Conservation (phyloP, 345 rosid species). For the Eucalyptus virginea region DNA sequence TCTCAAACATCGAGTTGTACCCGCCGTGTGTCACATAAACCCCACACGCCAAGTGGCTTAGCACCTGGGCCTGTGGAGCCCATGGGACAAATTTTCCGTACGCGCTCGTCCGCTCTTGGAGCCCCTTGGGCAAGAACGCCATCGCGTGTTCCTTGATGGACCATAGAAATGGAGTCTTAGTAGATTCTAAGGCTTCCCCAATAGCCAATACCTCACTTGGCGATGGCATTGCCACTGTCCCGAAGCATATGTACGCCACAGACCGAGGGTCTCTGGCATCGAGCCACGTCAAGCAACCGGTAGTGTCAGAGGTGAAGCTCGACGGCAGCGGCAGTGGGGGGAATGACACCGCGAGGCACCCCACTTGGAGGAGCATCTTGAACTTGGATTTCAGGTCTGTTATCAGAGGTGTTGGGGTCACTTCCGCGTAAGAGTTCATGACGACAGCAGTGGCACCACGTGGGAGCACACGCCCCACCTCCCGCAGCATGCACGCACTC, state of each 20-base stretch:
- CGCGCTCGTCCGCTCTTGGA: constrained; percentile 13
- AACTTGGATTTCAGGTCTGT: constrained; percentile 20
- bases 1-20: no score
- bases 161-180: constrained; percentile 18
- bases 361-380: constrained; percentile 10
- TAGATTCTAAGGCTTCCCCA: constrained; percentile 35
- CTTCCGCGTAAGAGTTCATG: constrained; percentile 26
- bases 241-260: constrained; percentile 50
- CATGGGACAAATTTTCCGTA: constrained; percentile 42
- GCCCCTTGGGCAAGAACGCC: neutral
- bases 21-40: no score
- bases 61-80: constrained; percentile 42
- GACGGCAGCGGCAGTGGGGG: neutral
- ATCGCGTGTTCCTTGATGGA: neutral
- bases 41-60: neutral
- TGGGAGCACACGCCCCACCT: constrained; percentile 21
- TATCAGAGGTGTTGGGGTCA: constrained; percentile 6
- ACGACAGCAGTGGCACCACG: constrained; percentile 12
- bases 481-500: neutral
- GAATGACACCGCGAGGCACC: neutral
- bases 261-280: constrained; percentile 14
- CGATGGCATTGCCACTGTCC: constrained; percentile 22
- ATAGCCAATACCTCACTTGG: constrained; percentile 30
- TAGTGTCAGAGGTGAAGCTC: neutral
- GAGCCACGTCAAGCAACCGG: constrained; percentile 41